phyloP scores from a whole-genome alignment of 495 filamentous ascomycete species.

The Penicillium silybi region DNA sequence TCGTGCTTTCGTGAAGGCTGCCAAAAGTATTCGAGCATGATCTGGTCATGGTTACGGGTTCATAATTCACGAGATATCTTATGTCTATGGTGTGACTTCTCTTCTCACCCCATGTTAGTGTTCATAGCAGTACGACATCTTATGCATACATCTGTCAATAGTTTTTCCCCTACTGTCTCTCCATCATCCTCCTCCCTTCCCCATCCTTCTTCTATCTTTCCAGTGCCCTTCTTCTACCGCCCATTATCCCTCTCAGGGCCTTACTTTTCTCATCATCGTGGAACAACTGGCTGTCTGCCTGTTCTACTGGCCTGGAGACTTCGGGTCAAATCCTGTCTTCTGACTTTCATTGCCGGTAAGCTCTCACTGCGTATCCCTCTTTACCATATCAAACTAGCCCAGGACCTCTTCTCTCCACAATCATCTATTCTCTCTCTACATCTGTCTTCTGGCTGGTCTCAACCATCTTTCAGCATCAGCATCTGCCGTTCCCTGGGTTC shows the following conservation, averaged over 20 bases:
- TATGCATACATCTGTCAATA: not conserved
- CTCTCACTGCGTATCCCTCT: not conserved
- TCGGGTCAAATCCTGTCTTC: no score
- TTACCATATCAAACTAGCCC: not conserved
- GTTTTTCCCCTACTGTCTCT: no score
- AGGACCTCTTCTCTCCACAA: no score
- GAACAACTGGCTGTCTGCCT: no score
- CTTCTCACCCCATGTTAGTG: conserved; percentile 7
- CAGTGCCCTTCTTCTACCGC: no score
- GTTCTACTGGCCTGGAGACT: no score
- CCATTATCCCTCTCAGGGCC: no score
- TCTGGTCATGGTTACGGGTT: not conserved
- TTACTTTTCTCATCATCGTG: no score
- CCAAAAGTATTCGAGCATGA: conserved; percentile 49
- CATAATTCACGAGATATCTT: not conserved
- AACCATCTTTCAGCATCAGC: not conserved
- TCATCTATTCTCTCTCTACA: not conserved
- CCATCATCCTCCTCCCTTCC: no score
- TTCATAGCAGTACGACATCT: conserved; percentile 1
- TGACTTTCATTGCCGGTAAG: no score
- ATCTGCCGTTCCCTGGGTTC: no score
- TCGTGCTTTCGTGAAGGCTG: conserved; percentile 68
- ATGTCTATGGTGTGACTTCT: conserved; percentile 8
- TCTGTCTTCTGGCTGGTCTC: not conserved
- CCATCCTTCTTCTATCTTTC: no score